Conservation (phyloP, 2,329 filamentous ascomycete genomes). For the Teratosphaeria gauchensis region DNA sequence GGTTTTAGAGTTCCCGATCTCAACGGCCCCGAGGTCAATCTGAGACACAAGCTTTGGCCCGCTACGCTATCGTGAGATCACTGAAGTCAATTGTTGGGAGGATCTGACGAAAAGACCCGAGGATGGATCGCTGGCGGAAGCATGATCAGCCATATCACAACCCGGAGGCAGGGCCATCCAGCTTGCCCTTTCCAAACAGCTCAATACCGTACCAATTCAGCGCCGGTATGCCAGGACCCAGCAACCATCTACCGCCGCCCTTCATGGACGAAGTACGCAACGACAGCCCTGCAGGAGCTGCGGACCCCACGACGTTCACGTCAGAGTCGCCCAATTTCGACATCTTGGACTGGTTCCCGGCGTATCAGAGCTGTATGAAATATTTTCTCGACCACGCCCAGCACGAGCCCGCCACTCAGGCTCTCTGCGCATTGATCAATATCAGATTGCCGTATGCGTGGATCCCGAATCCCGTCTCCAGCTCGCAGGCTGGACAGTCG, state of each 20-base stretch:
- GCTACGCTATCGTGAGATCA: neutral
- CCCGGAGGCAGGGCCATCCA: neutral
- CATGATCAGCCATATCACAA: neutral
- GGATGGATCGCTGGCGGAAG: neutral
- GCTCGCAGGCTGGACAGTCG: constrained; percentile 17
- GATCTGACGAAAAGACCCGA: neutral
- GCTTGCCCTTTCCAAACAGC: neutral
- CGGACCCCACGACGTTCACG: neutral
- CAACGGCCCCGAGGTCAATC: neutral
- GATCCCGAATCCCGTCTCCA: constrained; percentile 38
- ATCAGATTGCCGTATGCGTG: constrained; percentile 83
- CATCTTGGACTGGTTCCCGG: constrained; percentile 87
- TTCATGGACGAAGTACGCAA: neutral
- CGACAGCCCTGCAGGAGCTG: neutral
- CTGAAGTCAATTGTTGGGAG: neutral
- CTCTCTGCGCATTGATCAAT: constrained; percentile 82
- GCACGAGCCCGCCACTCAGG: constrained; percentile 71
- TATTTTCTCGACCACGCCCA: constrained; percentile 92
- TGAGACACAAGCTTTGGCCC: neutral
- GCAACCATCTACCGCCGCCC: neutral
- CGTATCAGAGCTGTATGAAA: constrained; percentile 77
- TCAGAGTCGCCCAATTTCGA: constrained; percentile 46
- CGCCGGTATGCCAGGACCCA: neutral
- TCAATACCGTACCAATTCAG: neutral
- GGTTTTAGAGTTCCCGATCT: neutral